Evolutionary conservation across 768 basidiomycete species (phyloP).

Genomic region (Lentinula detonsa): DNA sequence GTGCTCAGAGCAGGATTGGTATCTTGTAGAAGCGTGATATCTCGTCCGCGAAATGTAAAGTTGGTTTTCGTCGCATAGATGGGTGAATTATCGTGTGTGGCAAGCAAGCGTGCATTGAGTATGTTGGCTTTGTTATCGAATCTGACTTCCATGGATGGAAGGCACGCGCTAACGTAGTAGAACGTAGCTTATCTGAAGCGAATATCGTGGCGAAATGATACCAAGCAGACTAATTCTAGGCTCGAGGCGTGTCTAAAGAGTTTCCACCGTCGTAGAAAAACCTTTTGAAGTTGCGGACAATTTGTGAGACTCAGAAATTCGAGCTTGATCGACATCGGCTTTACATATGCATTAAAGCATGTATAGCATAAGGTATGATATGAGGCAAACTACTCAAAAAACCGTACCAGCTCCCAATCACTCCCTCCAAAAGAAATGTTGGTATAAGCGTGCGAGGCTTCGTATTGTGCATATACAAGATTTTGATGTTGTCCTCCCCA

Average conservation of each 20-base stretch:
- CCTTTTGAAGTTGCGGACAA: too few species aligned
- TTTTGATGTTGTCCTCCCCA: slow-evolving; percentile 16
- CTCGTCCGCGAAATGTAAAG: slow-evolving; percentile 35
- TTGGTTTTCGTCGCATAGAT: slow-evolving; percentile 39
- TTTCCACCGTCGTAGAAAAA: too few species aligned
- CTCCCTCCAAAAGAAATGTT: slow-evolving; percentile 70
- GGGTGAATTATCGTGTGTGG: slow-evolving; percentile 36
- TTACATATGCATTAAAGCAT: neutral
- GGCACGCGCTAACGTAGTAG: neutral
- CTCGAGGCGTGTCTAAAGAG: too few species aligned
- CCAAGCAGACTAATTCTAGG: too few species aligned
- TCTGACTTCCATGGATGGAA: slow-evolving; percentile 43
- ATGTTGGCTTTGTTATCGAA: slow-evolving; percentile 48
- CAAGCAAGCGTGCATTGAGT: slow-evolving; percentile 35
- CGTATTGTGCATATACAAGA: slow-evolving; percentile 75
- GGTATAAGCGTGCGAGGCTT: slow-evolving; percentile 99
- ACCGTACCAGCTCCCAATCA: slow-evolving; percentile 87
- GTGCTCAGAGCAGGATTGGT: slow-evolving; percentile 33
- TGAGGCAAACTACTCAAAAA: slow-evolving; percentile 4
- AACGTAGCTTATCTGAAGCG: too few species aligned
- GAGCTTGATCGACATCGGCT: too few species aligned
- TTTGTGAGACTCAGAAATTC: too few species aligned
- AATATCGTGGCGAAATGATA: too few species aligned
- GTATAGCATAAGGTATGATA: neutral
- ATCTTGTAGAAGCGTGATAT: slow-evolving; percentile 39